Evolutionary conservation across 2,329 filamentous ascomycete species (phyloP), one percentile per base, ranked within the genome.

Genomic region (Xylariales sp.): DNA sequence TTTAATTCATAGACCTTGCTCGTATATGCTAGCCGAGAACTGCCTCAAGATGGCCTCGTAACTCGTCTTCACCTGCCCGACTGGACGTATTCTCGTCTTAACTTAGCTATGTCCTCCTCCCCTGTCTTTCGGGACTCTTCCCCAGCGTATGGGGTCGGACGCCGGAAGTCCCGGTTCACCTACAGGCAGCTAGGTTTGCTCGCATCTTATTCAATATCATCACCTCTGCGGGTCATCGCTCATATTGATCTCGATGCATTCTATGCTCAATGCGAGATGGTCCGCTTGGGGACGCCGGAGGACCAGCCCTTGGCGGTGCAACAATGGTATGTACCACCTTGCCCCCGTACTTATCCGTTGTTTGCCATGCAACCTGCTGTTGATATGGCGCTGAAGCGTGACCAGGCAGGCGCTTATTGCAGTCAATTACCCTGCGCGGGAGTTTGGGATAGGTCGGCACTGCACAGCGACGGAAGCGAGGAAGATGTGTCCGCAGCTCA

Each of bases 221-320:
- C 80, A 35, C 91, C 91, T 2, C 72, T 98, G 24, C 82, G 93
- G 31, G 85, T 94, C 19, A 80, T 96, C 50, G 88, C 88, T 6
- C 90, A 96, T 60, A 81, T 97, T 46, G 93, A 98, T 55, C 81
- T 98, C 42, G 93, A 98, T 75, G 91, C 91, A 27, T 98, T 98
- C 64, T 98, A 98, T 60, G 85, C 86, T 4, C 93, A 98, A 68
- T 96, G 89, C 57, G 93, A 98, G 65, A 94, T 90, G 76, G 81
- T 95, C 8, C 81, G 93, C 6, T 72, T 97, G 30, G 82, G 81
- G 11, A 68, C 86, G 10, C 69, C 83, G 12, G 81, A 87, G 44
- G 78, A 88, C 40, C 76, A 81, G 47, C 93, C 93, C 8, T 75
- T 98, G 17, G 93, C 89, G 1, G 93, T 98, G 15, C 90, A 94